Evolutionary conservation across 208 protist genomes (phyloP), one percentile per base, ranked within the genome.

Genomic region (Sergeia podlipaevii): DNA sequence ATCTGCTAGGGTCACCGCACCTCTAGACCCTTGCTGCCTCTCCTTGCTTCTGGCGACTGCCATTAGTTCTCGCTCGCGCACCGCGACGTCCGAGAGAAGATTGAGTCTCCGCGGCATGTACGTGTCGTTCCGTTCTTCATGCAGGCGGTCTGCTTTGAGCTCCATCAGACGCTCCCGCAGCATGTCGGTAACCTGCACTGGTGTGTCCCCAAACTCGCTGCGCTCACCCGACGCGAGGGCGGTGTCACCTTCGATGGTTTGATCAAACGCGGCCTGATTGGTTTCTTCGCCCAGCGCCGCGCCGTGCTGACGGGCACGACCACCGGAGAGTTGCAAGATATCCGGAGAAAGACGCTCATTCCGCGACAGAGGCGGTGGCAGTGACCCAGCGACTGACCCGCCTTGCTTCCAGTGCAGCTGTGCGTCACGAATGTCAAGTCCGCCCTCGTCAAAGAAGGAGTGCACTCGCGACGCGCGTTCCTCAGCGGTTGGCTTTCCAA

Each of bases 171-270:
- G 80, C 66, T 95, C 87, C 10, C 76, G 70, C 34, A 95, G 67
- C 87, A 95, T 95, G 67, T 91, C 87, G 7, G 83, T 95, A 34
- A 95, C 61, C 72, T 94, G 75, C 29, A 80, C 72, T 5, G 87
- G 87, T 6, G 87, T 90, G 57, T 94, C 83, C 10, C 83, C 83
- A 63, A 85, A 94, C 33, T 60, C 69, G 30, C 47, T 39, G 30
- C 48, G 38, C 13, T 34, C 64, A 6, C 60, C 61, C 15, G 41
- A 60, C 63, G 7, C 65, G 59, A 39, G 46, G 23, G 27, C 27
- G 21, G 28, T 13, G 32, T 63, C 54, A 13, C 59, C 67, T 44
- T 91, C 87, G 45, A 91, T 73, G 4, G 87, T 94, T 30, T 71
- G 59, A 57, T 94, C 87, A 0, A 80, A 77, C 4, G 87, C 80